Evolutionary conservation across 768 basidiomycete species (phyloP).

Genomic region (Ramaria sp.): DNA sequence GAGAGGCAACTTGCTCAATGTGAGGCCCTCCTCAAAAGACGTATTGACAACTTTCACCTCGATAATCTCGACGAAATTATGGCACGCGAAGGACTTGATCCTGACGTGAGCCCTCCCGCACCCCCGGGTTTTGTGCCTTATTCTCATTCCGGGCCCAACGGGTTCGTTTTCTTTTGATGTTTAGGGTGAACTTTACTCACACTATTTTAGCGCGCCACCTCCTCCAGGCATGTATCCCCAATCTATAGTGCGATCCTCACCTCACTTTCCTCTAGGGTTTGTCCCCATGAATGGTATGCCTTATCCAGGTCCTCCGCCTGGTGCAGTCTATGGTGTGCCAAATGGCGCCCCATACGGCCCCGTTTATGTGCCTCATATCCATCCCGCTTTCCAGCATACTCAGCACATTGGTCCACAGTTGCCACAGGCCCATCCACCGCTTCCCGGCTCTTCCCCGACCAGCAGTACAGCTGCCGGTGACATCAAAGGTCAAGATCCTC

Average conservation of each 20-base stretch:
- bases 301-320: conserved; percentile 3
- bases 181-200: conserved; percentile 19
- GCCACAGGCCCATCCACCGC: conserved; percentile 16
- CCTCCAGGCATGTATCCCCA: conserved; percentile 15
- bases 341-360: conserved; percentile 7
- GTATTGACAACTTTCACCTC: conserved; percentile 56
- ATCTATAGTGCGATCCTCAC: conserved; percentile 20
- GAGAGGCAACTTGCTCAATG: conserved; percentile 75
- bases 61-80: conserved; percentile 56
- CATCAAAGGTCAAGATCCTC: conserved; percentile 70
- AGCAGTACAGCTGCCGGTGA: conserved; percentile 21
- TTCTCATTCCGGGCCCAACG: conserved; percentile 19
- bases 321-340: conserved; percentile 3
- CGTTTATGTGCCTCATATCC: conserved; percentile 47
- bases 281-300: neutral
- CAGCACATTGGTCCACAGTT: conserved; percentile 27
- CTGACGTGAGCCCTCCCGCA: conserved; percentile 1
- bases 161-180: conserved; percentile 21
- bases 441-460: conserved; percentile 11
- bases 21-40: conserved; percentile 66
- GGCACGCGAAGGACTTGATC: conserved; percentile 56
- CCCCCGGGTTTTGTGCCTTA: conserved; percentile 9
- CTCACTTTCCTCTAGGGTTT: conserved; percentile 24
- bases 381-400: conserved; percentile 45
- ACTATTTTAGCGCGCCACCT: conserved; percentile 14